Evolutionary conservation across 2,329 filamentous ascomycete genomes (phyloP), one percentile per base, ranked within the genome.

Genomic region (Colletotrichum navitas): DNA sequence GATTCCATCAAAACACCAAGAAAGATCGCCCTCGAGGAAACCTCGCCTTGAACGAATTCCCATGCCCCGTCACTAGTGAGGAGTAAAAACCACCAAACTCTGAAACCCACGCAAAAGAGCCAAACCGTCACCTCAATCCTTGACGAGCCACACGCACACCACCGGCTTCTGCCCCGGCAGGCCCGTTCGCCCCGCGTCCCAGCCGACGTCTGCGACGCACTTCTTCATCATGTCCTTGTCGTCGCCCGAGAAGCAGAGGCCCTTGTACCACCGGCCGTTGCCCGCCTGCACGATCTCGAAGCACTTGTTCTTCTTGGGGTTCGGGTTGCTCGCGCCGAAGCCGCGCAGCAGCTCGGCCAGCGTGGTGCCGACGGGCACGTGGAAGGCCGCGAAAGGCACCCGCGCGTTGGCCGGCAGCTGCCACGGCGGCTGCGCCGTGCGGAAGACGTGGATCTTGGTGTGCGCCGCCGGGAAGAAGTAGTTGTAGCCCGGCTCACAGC

Each of bases 401-500:
- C 79, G 77, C 41, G 80, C 81, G 61, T 81, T 83, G 26, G 79
- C 76, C 0, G 79, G 83, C 8, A 85, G 78, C 74, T 86, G 83
- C 89, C 89, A 91, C 0, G 89, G 89, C 0, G 86, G 82, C 0
- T 78, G 82, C 21, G 79, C 75, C 11, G 84, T 83, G 73, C 85
- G 85, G 78, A 92, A 84, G 3, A 91, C 82, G 74, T 91, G 88
- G 8, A 91, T 81, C 74, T 88, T 90, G 39, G 87, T 88, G 77
- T 91, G 87, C 73, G 87, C 83, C 0, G 81, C 75, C 0, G 88
- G 85, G 79, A 90, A 91, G 76, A 90, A 86, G 79, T 90, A 89
- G 80, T 89, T 89, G 81, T 90, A 91, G 2, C 89, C 90, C 0
- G 87, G 88, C 75, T 91, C 89, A 71, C 86, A 86, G 51, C 89